phyloP scores from a whole-genome alignment of 2,329 filamentous ascomycete genomes.

The Annulohypoxylon truncatum region DNA sequence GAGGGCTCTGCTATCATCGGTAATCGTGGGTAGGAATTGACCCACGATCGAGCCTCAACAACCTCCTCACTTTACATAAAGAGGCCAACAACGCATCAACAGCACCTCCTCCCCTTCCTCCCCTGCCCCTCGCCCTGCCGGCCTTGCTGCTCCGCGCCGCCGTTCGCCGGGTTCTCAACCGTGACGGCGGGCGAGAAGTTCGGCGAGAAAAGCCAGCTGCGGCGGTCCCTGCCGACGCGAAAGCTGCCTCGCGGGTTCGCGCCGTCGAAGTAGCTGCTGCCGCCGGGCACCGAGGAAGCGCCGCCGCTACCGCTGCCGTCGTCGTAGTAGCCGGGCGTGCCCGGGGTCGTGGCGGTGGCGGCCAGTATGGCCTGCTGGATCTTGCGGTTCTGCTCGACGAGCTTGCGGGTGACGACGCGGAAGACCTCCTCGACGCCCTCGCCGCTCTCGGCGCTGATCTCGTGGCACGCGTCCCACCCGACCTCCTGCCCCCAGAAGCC shows the following conservation, averaged over 20 bases:
- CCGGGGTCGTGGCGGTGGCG: constrained; percentile 64
- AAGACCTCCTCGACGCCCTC: constrained; percentile 98
- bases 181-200: constrained; percentile 64
- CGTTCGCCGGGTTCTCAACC: constrained; percentile 58
- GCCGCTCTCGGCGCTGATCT: constrained; percentile 92
- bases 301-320: constrained; percentile 5
- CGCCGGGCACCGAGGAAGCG: background rate
- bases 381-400: constrained; percentile 73
- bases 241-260: constrained; percentile 63
- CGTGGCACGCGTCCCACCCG: constrained; percentile 97
- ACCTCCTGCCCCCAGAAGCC: constrained; percentile 93
- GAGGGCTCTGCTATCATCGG: background rate
- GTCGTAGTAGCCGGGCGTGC: constrained; percentile 60
- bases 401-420: constrained; percentile 72
- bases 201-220: constrained; percentile 70
- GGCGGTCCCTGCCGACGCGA: constrained; percentile 66
- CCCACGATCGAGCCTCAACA: background rate
- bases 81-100: constrained; percentile 10
- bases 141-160: constrained; percentile 45
- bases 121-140: constrained; percentile 30
- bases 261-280: constrained; percentile 62
- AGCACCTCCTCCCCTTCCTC: constrained; percentile 46
- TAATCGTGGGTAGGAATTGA: background rate
- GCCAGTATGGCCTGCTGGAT: constrained; percentile 69
- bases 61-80: too few species aligned